phyloP scores from a whole-genome alignment of 2,329 filamentous ascomycete genomes.

The Emericellopsis cladophorae region DNA sequence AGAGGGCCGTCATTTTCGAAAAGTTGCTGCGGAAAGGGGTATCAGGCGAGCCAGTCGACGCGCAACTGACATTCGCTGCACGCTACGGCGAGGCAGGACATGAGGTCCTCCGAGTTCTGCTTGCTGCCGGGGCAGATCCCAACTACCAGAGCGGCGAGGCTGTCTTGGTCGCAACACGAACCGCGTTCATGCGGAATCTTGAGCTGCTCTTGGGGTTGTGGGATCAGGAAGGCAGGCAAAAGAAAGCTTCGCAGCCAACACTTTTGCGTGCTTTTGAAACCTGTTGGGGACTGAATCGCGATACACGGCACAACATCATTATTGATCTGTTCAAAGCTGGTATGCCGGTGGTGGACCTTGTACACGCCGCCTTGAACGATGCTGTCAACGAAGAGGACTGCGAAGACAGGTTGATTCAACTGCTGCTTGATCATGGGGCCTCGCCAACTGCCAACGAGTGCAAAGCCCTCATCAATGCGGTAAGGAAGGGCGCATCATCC shows the following conservation, averaged over 20 bases:
- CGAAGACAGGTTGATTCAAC: slow-evolving; percentile 29
- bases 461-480: slow-evolving; percentile 37
- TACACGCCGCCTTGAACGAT: slow-evolving; percentile 36
- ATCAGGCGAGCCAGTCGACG: slow-evolving; percentile 34
- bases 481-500: slow-evolving; percentile 21
- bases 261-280: slow-evolving; percentile 38
- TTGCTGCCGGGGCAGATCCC: slow-evolving; percentile 39
- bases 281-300: slow-evolving; percentile 35
- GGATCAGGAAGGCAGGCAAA: slow-evolving; percentile 26
- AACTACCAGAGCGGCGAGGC: slow-evolving; percentile 43
- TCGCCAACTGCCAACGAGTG: slow-evolving; percentile 38
- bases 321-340: slow-evolving; percentile 39
- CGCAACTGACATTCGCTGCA: slow-evolving; percentile 38
- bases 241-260: slow-evolving; percentile 31
- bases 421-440: slow-evolving; percentile 37
- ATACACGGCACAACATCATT: slow-evolving; percentile 33
- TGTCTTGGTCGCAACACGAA: slow-evolving; percentile 39
- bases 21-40: slow-evolving; percentile 37
- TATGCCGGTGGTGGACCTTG: slow-evolving; percentile 30
- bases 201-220: slow-evolving; percentile 37
- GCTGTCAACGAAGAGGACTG: slow-evolving; percentile 40
- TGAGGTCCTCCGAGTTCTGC: slow-evolving; percentile 34
- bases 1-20: slow-evolving; percentile 34
- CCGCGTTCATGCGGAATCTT: slow-evolving; percentile 34
- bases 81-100: slow-evolving; percentile 36